These are phyloP conservation scores for Zizania latifolia DNA, from an alignment of 176 grass and related monocot genomes.

Conservation along the genomic window DNA sequence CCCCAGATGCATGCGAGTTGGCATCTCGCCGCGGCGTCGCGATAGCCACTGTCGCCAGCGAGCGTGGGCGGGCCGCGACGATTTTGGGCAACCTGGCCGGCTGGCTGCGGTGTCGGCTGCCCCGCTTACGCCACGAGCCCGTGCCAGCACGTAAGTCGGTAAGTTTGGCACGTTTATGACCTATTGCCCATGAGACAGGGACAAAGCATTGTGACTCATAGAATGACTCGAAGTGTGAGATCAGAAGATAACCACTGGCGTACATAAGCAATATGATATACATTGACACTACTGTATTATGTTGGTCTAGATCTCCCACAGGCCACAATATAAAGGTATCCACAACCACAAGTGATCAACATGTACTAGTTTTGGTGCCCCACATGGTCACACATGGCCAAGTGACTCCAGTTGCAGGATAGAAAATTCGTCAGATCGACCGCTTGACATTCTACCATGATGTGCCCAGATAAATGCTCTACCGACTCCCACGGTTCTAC, in stretches of 20 bases:
- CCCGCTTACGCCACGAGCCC: background rate
- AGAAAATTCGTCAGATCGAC: background rate
- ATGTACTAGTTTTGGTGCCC: background rate
- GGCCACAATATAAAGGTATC: background rate
- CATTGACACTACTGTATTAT: background rate
- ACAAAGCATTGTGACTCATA: background rate
- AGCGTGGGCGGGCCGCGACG: too few relatives aligned
- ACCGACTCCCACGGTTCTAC: background rate
- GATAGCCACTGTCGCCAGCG: too few relatives aligned
- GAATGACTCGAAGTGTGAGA: background rate
- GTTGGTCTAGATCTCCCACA: background rate
- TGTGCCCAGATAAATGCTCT: too few relatives aligned
- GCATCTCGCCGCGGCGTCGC: background rate
- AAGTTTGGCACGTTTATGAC: background rate
- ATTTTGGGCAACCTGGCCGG: too few relatives aligned
- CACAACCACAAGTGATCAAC: conserved; percentile 1
- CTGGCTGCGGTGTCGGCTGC: background rate
- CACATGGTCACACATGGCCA: conserved; percentile 30
- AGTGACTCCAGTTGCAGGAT: background rate
- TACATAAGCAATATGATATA: background rate
- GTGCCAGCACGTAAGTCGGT: background rate
- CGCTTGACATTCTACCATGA: too few relatives aligned
- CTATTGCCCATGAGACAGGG: background rate
- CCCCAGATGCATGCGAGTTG: background rate
- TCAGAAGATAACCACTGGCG: background rate